Evolutionary conservation across 2,329 filamentous ascomycete genomes (phyloP).

Genomic region (Penicillium expansum): DNA sequence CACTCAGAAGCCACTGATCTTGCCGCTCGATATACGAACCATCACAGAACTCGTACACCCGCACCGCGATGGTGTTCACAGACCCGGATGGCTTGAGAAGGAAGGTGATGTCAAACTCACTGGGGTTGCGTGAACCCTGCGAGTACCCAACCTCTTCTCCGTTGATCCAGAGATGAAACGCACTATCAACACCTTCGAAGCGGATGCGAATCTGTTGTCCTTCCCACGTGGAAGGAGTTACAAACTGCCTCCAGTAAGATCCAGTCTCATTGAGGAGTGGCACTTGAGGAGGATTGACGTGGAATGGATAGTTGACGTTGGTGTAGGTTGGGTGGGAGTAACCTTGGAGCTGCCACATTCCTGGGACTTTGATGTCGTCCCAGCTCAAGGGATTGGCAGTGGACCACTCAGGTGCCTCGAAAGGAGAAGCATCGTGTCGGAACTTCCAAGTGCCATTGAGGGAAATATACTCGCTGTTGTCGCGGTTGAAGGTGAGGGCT

Average conservation of each 20-base stretch:
- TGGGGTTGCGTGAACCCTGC: slow-evolving; percentile 65
- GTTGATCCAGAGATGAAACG: slow-evolving; percentile 69
- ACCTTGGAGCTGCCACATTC: slow-evolving; percentile 69
- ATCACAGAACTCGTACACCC: slow-evolving; percentile 70
- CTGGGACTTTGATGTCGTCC: slow-evolving; percentile 56
- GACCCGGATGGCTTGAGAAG: slow-evolving; percentile 39
- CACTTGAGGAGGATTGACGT: slow-evolving; percentile 62
- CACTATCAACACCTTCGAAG: slow-evolving; percentile 70
- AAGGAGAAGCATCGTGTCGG: slow-evolving; percentile 11
- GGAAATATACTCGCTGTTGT: slow-evolving; percentile 10
- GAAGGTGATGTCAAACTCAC: slow-evolving; percentile 65
- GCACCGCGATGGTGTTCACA: slow-evolving; percentile 58
- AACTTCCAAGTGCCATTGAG: slow-evolving; percentile 25
- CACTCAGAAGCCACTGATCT: slow-evolving; percentile 66
- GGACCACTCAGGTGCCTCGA: slow-evolving; percentile 16
- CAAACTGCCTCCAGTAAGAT: slow-evolving; percentile 58
- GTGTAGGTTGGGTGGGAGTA: slow-evolving; percentile 67
- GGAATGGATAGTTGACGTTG: slow-evolving; percentile 65
- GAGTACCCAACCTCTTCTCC: slow-evolving; percentile 63
- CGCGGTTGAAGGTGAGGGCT: slow-evolving; percentile 43
- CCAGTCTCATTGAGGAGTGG: slow-evolving; percentile 64
- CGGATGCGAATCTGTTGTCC: slow-evolving; percentile 59
- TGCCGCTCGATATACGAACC: slow-evolving; percentile 68
- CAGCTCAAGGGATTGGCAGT: slow-evolving; percentile 5
- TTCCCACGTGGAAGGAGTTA: slow-evolving; percentile 52